phyloP scores from a whole-genome alignment of 768 basidiomycete genomes.

The Termitomyces sp. region DNA sequence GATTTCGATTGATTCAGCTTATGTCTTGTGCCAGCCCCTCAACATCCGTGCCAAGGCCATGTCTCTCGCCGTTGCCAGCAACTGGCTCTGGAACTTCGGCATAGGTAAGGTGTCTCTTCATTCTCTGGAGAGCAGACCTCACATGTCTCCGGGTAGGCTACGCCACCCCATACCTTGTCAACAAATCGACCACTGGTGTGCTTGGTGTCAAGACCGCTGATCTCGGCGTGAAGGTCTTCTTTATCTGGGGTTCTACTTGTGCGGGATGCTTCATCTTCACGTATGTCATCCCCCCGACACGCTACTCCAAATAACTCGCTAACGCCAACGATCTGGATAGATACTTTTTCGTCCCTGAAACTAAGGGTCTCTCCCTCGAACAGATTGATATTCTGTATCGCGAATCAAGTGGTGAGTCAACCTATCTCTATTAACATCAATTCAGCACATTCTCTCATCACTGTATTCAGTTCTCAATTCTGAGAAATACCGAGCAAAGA shows the following conservation, averaged over 20 bases:
- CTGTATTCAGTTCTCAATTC: conserved; percentile 11
- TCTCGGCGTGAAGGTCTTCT: conserved; percentile 75
- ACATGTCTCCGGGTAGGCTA: conserved; percentile 15
- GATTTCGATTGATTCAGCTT: background rate
- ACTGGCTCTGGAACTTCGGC: conserved; percentile 78
- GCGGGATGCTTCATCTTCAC: conserved; percentile 68
- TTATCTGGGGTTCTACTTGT: conserved; percentile 75
- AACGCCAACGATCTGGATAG: background rate
- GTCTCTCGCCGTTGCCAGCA: conserved; percentile 67
- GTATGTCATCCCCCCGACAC: conserved; percentile 40
- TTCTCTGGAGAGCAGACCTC: background rate
- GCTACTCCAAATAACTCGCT: background rate
- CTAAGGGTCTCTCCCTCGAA: conserved; percentile 20
- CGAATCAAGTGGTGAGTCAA: conserved; percentile 14
- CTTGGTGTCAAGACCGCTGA: conserved; percentile 29
- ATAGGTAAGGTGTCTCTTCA: conserved; percentile 45
- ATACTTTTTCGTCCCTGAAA: conserved; percentile 19
- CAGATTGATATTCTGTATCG: conserved; percentile 20
- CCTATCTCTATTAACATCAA: background rate
- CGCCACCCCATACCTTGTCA: conserved; percentile 51
- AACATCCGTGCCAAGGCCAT: conserved; percentile 80
- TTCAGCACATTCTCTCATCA: background rate
- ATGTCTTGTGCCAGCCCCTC: conserved; percentile 38
- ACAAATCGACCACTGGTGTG: conserved; percentile 18
- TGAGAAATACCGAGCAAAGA: conserved; percentile 13